These are phyloP conservation scores for Novymonas esmeraldas DNA, from an alignment of 208 protist genomes.

Conservation along the genomic window DNA sequence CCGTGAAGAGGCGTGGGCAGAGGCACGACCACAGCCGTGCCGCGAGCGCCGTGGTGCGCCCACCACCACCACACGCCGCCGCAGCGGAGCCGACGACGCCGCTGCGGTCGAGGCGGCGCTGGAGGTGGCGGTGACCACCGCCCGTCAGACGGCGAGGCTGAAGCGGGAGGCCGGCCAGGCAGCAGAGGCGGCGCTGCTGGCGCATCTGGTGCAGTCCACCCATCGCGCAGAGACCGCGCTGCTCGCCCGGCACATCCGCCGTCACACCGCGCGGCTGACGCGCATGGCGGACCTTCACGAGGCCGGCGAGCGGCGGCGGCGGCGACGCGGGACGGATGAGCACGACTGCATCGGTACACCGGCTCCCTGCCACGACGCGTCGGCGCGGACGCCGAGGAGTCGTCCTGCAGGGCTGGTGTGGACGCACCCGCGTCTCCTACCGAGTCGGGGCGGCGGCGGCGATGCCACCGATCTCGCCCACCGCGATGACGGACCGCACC, in stretches of 20 bases:
- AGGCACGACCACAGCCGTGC: no score
- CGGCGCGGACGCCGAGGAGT: not conserved
- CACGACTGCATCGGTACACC: not conserved
- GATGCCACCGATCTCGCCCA: not conserved
- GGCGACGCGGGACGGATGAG: not conserved
- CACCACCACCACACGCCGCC: no score
- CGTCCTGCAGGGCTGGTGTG: slow-evolving; percentile 13
- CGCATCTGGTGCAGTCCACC: slow-evolving; percentile 1
- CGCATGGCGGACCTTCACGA: not conserved
- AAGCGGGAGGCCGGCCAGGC: slow-evolving; percentile 4
- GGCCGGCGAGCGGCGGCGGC: not conserved
- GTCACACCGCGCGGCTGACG: slow-evolving; percentile 11
- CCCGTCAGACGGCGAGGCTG: slow-evolving; percentile 7
- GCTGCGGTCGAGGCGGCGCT: not conserved
- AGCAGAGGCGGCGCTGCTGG: slow-evolving; percentile 17
- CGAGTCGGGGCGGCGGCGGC: not conserved
- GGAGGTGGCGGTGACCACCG: slow-evolving; percentile 1
- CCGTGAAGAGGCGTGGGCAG: slow-evolving; percentile 10
- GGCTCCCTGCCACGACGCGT: not conserved
- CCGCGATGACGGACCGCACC: slow-evolving; percentile 2
- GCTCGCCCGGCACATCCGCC: slow-evolving; percentile 10
- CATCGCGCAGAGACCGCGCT: slow-evolving; percentile 1
- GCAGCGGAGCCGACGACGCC: not conserved
- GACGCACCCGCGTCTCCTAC: slow-evolving; percentile 3
- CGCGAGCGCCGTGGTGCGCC: no score